Evolutionary conservation across 2,329 filamentous ascomycete species (phyloP), one percentile per base, ranked within the genome.

Genomic region (Magnaporthiopsis poae): DNA sequence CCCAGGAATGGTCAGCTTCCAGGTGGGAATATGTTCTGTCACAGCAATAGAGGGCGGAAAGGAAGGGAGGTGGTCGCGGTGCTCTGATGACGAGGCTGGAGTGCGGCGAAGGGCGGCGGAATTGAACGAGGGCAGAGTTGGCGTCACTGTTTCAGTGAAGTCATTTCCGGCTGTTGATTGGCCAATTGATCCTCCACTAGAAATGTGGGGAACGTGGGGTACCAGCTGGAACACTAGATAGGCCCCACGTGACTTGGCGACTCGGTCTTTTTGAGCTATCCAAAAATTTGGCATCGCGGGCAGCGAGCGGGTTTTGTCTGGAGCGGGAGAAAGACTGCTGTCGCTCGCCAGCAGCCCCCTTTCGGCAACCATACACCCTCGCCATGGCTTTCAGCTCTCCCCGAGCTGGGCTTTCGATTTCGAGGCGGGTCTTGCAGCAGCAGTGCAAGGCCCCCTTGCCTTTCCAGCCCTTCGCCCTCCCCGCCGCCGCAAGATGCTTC

Each of bases 351-450:
- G 21, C 18, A 39, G 31, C 68, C 63, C 25, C 35, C 60, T 29
- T 31, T 60, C 62, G 29, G 59, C 15, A 31, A 67, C 60, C 29
- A 64, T 61, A 39, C 29, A 67, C 73, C 31, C n/a, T 33, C 59
- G 60, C 68, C 65, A 73, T 80, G 77, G 73, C 77, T 62, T 72
- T 75, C 68, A 77, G 73, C 39, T 71, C 74, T 46, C 72, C 77
- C 12, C 72, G 74, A 68, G 72, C 76, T 5, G 72, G 72, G 25
- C 66, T 74, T 63, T 72, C 74, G 63, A 70, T 77, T 61, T 72
- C 75, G 62, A 74, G 74, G 64, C 75, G 75, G 67, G 74, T 73
- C 13, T 67, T 77, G 31, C 71, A 72, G 59, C 71, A 71, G 59
- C 71, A 71, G 69, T 74, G 72, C 71, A 71, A 71, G 52, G 66